Evolutionary conservation across 306 rosid genomes (phyloP).

Genomic region (Biancaea sappan): DNA sequence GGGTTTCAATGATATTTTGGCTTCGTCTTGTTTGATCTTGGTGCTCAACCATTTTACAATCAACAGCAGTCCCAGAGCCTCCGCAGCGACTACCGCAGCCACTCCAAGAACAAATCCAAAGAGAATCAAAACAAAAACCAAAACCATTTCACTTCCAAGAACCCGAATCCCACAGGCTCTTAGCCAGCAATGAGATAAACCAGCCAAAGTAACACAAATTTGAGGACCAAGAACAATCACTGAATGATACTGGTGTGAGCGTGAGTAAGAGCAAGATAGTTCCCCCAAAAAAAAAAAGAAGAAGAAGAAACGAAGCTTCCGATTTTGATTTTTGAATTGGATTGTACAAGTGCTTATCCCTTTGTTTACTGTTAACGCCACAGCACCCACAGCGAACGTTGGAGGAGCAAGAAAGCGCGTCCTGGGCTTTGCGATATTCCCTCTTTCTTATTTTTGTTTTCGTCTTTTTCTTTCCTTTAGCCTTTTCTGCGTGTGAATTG

Average conservation of each 20-base stretch:
- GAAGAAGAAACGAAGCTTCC: constrained; percentile 9
- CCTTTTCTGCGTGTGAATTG: too few relatives aligned
- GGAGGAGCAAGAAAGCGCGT: constrained; percentile 1
- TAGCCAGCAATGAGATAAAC: not conserved
- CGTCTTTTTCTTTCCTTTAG: too few relatives aligned
- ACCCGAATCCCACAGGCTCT: not conserved
- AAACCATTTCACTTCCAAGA: constrained; percentile 34
- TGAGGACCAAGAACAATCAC: not conserved
- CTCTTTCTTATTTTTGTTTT: too few relatives aligned
- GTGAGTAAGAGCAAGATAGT: not conserved
- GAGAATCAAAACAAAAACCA: constrained; percentile 45
- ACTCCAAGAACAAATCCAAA: constrained; percentile 76
- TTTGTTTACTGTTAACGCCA: not conserved
- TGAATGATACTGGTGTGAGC: not conserved
- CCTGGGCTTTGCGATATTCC: not conserved
- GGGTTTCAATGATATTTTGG: constrained; percentile 31
- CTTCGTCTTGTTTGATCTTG: constrained; percentile 39
- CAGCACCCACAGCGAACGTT: not conserved
- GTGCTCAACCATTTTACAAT: constrained; percentile 55
- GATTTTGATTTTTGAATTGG: constrained; percentile 24
- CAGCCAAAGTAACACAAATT: not conserved
- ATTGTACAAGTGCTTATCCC: not conserved
- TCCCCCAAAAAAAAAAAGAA: not conserved
- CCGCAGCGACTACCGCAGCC: constrained; percentile 52
- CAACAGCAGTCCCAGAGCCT: constrained; percentile 51